Evolutionary conservation across 148 eudicot species (phyloP).

Genomic region (Vaccinium vitisidaea): DNA sequence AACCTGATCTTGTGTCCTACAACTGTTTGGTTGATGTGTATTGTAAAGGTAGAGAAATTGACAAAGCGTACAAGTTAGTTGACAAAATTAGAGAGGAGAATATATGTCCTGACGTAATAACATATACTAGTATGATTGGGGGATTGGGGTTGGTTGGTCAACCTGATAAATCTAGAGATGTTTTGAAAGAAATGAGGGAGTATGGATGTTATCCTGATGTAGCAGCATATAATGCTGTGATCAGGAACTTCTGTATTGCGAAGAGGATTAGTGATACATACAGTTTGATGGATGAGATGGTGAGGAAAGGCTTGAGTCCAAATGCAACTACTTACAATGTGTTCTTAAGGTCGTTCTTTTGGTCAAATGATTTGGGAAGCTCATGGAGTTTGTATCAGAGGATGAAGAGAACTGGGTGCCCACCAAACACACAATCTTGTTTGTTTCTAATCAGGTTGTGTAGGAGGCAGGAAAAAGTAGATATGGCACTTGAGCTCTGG

Average conservation of each 20-base stretch:
- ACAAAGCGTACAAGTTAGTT: constrained; percentile 56
- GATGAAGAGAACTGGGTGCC: constrained; percentile 69
- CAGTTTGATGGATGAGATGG: constrained; percentile 72
- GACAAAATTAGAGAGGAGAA: constrained; percentile 60
- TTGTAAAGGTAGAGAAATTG: constrained; percentile 62
- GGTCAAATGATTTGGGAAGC: constrained; percentile 68
- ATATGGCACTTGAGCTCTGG: constrained; percentile 87
- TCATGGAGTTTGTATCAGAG: constrained; percentile 64
- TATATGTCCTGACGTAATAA: constrained; percentile 67
- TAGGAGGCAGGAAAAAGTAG: constrained; percentile 76
- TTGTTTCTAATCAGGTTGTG: constrained; percentile 73
- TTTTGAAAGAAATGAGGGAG: constrained; percentile 81
- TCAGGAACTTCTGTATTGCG: constrained; percentile 77
- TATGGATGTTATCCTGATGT: constrained; percentile 77
- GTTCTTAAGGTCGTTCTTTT: constrained; percentile 64
- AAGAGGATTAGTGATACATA: constrained; percentile 69
- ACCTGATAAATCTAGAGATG: constrained; percentile 76
- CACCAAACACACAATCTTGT: constrained; percentile 85
- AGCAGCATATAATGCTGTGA: constrained; percentile 81
- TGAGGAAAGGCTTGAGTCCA: constrained; percentile 51
- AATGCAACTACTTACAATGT: constrained; percentile 84
- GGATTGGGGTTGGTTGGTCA: constrained; percentile 84
- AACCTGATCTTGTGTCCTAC: constrained; percentile 77
- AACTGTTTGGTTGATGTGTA: constrained; percentile 85
- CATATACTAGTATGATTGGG: constrained; percentile 81